Evolutionary conservation across 352 stramenopile species (phyloP).

Genomic region (Globisporangium heterothallicum): DNA sequence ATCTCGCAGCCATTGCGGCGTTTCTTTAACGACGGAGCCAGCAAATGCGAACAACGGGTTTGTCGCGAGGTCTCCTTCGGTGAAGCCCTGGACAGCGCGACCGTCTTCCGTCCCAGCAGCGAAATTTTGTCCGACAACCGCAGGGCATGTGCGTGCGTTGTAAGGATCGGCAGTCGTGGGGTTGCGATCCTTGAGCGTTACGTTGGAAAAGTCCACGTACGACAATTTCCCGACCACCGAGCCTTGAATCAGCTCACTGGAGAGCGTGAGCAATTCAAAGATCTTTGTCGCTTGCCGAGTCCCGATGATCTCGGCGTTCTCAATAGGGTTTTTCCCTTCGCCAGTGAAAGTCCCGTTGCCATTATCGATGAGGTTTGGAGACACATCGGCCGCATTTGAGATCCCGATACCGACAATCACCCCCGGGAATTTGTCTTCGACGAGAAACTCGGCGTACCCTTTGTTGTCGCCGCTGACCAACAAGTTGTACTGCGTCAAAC

Average conservation of each 20-base stretch:
- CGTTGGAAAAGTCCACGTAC: constrained; percentile 45
- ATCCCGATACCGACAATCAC: constrained; percentile 33
- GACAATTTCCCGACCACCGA: constrained; percentile 26
- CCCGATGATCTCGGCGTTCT: constrained; percentile 41
- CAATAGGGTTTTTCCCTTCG: constrained; percentile 26
- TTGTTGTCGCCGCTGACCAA: constrained; percentile 84
- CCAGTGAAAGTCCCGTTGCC: constrained; percentile 40
- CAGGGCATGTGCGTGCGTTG: constrained; percentile 33
- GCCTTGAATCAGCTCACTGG: constrained; percentile 21
- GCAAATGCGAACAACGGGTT: constrained; percentile 27
- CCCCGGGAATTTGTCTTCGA: constrained; percentile 28
- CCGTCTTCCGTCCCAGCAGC: constrained; percentile 44
- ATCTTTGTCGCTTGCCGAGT: constrained; percentile 28
- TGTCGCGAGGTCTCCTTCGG: constrained; percentile 30
- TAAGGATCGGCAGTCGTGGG: constrained; percentile 22
- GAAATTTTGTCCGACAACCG: constrained; percentile 46
- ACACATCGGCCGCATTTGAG: constrained; percentile 42
- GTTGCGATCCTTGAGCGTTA: constrained; percentile 21
- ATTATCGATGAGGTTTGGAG: constrained; percentile 41
- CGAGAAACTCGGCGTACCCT: constrained; percentile 40
- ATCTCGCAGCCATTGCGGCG: constrained; percentile 30
- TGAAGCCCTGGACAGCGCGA: constrained; percentile 25
- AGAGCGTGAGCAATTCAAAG: constrained; percentile 16
- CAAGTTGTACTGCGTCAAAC: constrained; percentile 64
- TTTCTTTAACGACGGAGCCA: constrained; percentile 20